Evolutionary conservation across 768 basidiomycete genomes (phyloP).

Genomic region (Lactarius psammicola): DNA sequence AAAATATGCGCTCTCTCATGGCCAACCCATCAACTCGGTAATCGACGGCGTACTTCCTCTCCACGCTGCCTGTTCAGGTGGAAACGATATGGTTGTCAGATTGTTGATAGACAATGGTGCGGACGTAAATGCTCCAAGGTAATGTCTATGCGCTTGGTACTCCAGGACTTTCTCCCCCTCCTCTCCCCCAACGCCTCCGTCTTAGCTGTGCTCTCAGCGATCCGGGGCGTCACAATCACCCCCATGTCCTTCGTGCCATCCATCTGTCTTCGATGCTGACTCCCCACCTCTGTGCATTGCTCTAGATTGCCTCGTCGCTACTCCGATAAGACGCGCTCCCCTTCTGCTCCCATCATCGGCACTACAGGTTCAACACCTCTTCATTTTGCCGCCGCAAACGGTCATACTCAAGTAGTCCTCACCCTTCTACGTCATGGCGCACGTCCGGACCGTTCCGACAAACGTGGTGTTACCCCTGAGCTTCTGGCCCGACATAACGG

Average conservation of each 20-base stretch:
- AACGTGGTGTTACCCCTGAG: constrained; percentile 88
- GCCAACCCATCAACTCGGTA: constrained; percentile 95
- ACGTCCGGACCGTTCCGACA: constrained; percentile 76
- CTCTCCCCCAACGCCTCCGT: not conserved
- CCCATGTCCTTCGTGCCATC: not conserved
- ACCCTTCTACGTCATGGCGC: constrained; percentile 86
- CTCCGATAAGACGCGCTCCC: constrained; percentile 64
- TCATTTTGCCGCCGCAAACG: constrained; percentile 96
- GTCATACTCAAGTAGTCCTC: constrained; percentile 73
- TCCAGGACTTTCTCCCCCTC: constrained; percentile 1
- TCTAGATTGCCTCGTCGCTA: constrained; percentile 70
- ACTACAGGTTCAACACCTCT: constrained; percentile 88
- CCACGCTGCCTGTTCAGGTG: constrained; percentile 91
- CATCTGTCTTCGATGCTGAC: constrained; percentile 10
- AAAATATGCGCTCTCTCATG: constrained; percentile 87
- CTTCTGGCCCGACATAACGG: constrained; percentile 78
- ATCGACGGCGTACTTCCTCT: constrained; percentile 96
- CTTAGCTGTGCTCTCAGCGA: not conserved
- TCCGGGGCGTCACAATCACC: not conserved
- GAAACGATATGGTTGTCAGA: constrained; percentile 83
- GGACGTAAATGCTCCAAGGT: constrained; percentile 96
- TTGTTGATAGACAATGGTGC: constrained; percentile 90
- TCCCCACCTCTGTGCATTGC: not conserved
- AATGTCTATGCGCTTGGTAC: constrained; percentile 30
- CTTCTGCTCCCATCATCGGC: constrained; percentile 69